A percentile compares a stretch with the other conserved stretches of the same genome.
These are phyloP conservation scores for Candida saitoana DNA, from an alignment of 805 yeast genomes.

Conservation along the genomic window DNA sequence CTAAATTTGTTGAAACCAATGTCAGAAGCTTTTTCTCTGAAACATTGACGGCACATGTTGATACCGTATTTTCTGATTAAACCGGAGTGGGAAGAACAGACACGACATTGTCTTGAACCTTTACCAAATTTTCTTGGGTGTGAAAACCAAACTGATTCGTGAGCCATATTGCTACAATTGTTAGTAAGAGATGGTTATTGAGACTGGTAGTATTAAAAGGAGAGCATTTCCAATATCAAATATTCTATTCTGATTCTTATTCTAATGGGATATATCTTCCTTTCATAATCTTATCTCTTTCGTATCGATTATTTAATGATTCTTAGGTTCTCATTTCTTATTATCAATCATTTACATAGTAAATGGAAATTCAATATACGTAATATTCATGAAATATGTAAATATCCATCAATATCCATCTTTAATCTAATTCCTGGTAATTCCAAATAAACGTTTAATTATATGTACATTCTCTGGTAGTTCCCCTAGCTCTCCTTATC, in stretches of 20 bases:
- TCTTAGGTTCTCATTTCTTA: too few relatives aligned
- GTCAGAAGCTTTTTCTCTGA: slow-evolving; percentile 99
- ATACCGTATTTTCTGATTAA: slow-evolving; percentile 99
- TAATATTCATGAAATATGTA: too few relatives aligned
- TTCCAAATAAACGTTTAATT: too few relatives aligned
- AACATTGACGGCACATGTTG: slow-evolving; percentile 99
- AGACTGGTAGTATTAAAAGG: too few relatives aligned
- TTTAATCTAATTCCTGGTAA: background rate
- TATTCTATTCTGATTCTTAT: background rate
- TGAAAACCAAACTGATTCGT: slow-evolving; percentile 99
- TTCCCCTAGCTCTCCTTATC: too few relatives aligned
- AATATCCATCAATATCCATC: too few relatives aligned
- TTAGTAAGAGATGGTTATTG: slow-evolving; percentile 22
- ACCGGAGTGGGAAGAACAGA: slow-evolving; percentile 98
- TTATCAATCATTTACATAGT: too few relatives aligned
- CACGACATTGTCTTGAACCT: slow-evolving; percentile 99
- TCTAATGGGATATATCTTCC: background rate
- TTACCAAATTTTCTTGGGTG: slow-evolving; percentile 99
- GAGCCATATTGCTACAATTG: slow-evolving; percentile 80
- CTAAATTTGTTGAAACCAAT: slow-evolving; percentile 99
- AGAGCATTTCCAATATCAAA: too few relatives aligned
- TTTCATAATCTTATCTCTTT: background rate
- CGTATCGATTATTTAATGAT: too few relatives aligned
- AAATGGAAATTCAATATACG: too few relatives aligned
- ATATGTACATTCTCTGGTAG: background rate